Percentiles rank a stretch among this genome's conserved stretches.
Conservation (phyloP, 257 asterid species). For the Solanum paucissectum region DNA sequence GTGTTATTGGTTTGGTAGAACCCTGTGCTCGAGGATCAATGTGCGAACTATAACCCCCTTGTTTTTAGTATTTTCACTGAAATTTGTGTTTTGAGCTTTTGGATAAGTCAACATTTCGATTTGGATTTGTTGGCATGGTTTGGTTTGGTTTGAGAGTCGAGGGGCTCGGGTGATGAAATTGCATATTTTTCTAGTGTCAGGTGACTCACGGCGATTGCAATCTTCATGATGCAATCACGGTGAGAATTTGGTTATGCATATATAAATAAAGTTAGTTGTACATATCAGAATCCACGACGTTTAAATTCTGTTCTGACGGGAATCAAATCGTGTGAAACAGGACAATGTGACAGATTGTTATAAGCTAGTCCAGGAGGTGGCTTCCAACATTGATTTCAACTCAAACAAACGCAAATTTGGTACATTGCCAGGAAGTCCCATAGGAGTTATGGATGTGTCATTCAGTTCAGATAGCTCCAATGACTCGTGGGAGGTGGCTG, state of each 20-base stretch:
- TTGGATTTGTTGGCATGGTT: background rate
- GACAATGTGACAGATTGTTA: conserved; percentile 55
- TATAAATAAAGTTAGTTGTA: background rate
- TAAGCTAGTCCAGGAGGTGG: conserved; percentile 40
- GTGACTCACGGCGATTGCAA: background rate
- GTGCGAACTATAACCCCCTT: background rate
- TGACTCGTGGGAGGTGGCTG: conserved; percentile 33
- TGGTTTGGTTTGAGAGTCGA: background rate
- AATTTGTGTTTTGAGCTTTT: background rate
- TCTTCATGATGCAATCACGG: background rate
- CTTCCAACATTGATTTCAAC: conserved; percentile 14
- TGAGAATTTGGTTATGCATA: background rate
- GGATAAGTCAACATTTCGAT: too few species aligned
- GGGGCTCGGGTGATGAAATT: background rate
- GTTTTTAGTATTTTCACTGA: background rate
- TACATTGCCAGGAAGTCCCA: conserved; percentile 51
- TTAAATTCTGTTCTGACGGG: background rate
- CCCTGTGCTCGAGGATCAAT: background rate
- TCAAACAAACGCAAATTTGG: conserved; percentile 47
- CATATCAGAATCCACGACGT: background rate
- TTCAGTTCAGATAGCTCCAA: conserved; percentile 40
- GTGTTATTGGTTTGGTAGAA: background rate
- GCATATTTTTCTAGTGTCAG: background rate
- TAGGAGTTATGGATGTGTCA: conserved; percentile 53
- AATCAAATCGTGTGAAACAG: conserved; percentile 21